phyloP scores from a whole-genome alignment of 306 rosid species.

The Mimosa pudica region DNA sequence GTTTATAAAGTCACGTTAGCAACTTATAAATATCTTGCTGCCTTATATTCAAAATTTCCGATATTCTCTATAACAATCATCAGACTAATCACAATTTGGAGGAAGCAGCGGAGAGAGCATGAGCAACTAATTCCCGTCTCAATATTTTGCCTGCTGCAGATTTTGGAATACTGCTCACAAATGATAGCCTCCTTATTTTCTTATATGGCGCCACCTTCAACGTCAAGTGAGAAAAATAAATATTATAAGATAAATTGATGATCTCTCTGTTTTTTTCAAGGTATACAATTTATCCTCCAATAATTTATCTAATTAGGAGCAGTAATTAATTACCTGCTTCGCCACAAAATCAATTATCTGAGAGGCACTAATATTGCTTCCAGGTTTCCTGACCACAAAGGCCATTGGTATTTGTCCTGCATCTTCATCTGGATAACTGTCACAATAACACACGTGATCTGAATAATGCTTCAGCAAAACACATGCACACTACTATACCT shows the following conservation, averaged over 20 bases:
- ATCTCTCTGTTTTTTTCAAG: background rate
- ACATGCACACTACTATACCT: background rate
- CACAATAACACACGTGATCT: background rate
- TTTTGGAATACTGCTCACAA: conserved; percentile 69
- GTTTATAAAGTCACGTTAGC: background rate
- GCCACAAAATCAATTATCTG: conserved; percentile 67
- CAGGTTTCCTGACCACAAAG: conserved; percentile 74
- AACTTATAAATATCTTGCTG: no score
- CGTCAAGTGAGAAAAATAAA: background rate
- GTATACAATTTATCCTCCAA: no score
- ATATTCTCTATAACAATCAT: no score
- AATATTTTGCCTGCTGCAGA: conserved; percentile 81
- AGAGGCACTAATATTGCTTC: conserved; percentile 64
- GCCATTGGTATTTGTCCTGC: conserved; percentile 92
- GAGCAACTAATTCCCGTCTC: conserved; percentile 69
- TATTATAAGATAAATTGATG: background rate
- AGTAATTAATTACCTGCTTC: conserved; percentile 54
- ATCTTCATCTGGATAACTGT: conserved; percentile 84
- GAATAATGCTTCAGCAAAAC: background rate
- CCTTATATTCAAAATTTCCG: background rate
- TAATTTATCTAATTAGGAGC: background rate
- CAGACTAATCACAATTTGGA: conserved; percentile 43
- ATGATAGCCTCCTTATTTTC: conserved; percentile 71
- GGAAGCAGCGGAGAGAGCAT: conserved; percentile 51
- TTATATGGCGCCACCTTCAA: conserved; percentile 90